Conservation (phyloP, 805 yeast species). For the Candida krabiensis region DNA sequence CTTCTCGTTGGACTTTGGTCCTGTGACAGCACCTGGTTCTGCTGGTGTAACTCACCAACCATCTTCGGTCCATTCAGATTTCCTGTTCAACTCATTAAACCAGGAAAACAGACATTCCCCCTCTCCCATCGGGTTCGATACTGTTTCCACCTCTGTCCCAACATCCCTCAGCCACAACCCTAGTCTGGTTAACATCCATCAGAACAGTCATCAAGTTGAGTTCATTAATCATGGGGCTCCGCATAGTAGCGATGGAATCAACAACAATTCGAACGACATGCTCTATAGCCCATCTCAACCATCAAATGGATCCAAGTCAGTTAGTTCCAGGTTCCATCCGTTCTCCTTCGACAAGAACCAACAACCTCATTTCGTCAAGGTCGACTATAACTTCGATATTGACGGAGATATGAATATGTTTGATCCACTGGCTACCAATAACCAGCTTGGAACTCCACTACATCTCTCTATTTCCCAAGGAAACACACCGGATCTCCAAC, state of each 20-base stretch:
- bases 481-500: background rate
- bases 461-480: background rate
- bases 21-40: slow-evolving; percentile 11
- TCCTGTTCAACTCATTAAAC: slow-evolving; percentile 6
- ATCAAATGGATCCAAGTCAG: slow-evolving; percentile 15
- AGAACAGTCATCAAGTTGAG: slow-evolving; percentile 7
- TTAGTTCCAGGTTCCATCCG: slow-evolving; percentile 13
- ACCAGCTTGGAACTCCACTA: slow-evolving; percentile 1
- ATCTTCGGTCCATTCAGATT: slow-evolving; percentile 14
- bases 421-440: slow-evolving; percentile 15
- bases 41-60: slow-evolving; percentile 7
- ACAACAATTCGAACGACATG: slow-evolving; percentile 6
- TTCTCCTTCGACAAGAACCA: slow-evolving; percentile 14
- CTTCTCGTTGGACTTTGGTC: slow-evolving; percentile 21
- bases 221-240: slow-evolving; percentile 5
- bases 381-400: slow-evolving; percentile 24
- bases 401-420: slow-evolving; percentile 32
- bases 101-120: slow-evolving; percentile 13
- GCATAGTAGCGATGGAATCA: background rate
- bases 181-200: slow-evolving; percentile 21
- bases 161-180: slow-evolving; percentile 22
- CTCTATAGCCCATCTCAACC: slow-evolving; percentile 26
- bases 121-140: slow-evolving; percentile 24
- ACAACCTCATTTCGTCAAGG: slow-evolving; percentile 9
- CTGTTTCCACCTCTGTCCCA: slow-evolving; percentile 23